Conservation (phyloP, 371 early-diverging fungal species). For the Neoconidiobolus thromboides region DNA sequence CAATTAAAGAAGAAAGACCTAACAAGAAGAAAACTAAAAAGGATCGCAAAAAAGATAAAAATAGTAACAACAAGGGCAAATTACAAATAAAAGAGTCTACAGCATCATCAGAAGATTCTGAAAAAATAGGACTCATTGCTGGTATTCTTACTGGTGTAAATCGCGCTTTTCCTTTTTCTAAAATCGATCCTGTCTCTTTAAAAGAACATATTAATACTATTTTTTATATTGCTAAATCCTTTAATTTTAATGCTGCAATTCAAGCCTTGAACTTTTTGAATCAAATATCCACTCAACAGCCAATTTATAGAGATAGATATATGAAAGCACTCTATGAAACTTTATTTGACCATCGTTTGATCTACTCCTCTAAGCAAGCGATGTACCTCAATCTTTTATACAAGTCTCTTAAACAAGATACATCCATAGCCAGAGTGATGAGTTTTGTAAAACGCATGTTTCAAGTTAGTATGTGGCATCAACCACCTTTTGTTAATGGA, state of each 20-base stretch:
- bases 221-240: conserved; percentile 69
- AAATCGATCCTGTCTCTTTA: conserved; percentile 54
- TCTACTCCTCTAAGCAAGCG: conserved; percentile 66
- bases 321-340: conserved; percentile 78
- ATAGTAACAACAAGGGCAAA: conserved; percentile 17
- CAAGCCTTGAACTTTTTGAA: conserved; percentile 80
- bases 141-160: conserved; percentile 88
- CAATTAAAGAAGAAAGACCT: not conserved
- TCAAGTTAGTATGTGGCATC: conserved; percentile 56
- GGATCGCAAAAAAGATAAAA: conserved; percentile 8
- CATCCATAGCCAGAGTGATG: conserved; percentile 37
- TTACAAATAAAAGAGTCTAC: too few relatives aligned
- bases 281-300: conserved; percentile 39
- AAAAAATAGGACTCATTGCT: conserved; percentile 66
- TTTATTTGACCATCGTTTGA: conserved; percentile 61
- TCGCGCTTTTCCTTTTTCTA: conserved; percentile 82
- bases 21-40: conserved; percentile 15
- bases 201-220: conserved; percentile 58
- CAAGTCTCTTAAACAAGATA: conserved; percentile 64
- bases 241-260: conserved; percentile 73
- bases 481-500: conserved; percentile 69
- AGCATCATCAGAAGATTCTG: conserved; percentile 27
- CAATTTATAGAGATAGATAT: conserved; percentile 49
- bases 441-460: conserved; percentile 80
- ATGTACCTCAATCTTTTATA: conserved; percentile 82